Evolutionary conservation across 2,329 filamentous ascomycete genomes (phyloP).

Genomic region (Fusarium keratoplasticum): DNA sequence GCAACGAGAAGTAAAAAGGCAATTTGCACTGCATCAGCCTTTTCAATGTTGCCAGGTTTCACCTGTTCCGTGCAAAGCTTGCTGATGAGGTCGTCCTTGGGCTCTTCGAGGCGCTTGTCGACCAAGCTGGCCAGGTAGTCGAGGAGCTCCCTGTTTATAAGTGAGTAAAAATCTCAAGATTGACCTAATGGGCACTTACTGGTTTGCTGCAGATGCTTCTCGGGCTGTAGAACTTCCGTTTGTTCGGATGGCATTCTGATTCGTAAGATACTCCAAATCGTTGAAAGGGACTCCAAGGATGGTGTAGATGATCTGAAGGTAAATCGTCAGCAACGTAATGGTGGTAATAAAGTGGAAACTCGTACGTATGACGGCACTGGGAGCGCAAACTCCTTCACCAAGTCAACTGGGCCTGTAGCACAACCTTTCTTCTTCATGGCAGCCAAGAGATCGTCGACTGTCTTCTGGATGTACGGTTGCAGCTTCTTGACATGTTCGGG

Average conservation of each 20-base stretch:
- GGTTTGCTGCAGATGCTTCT: slow-evolving; percentile 58
- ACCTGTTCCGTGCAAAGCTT: slow-evolving; percentile 56
- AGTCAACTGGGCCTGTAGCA: slow-evolving; percentile 53
- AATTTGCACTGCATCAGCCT: slow-evolving; percentile 58
- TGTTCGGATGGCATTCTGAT: slow-evolving; percentile 59
- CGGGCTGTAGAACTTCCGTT: slow-evolving; percentile 60
- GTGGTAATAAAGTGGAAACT: background rate
- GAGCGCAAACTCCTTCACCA: slow-evolving; percentile 60
- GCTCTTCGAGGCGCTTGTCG: slow-evolving; percentile 52
- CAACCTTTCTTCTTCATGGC: slow-evolving; percentile 52
- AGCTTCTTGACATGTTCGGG: slow-evolving; percentile 52
- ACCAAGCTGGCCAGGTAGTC: slow-evolving; percentile 58
- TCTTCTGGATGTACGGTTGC: slow-evolving; percentile 59
- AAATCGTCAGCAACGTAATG: background rate
- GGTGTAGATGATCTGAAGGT: slow-evolving; percentile 58
- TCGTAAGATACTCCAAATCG: slow-evolving; percentile 58
- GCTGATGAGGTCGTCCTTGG: slow-evolving; percentile 60
- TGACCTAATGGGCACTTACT: slow-evolving; percentile 40
- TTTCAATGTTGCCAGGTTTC: slow-evolving; percentile 52
- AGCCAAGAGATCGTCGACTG: slow-evolving; percentile 56
- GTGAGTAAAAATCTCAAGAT: background rate
- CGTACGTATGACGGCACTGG: slow-evolving; percentile 60
- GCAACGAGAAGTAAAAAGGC: slow-evolving; percentile 63
- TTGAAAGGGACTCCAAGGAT: slow-evolving; percentile 61
- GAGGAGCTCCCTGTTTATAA: slow-evolving; percentile 51